Evolutionary conservation across 768 basidiomycete genomes (phyloP).

Genomic region (Boletus rufocinnamomeus): DNA sequence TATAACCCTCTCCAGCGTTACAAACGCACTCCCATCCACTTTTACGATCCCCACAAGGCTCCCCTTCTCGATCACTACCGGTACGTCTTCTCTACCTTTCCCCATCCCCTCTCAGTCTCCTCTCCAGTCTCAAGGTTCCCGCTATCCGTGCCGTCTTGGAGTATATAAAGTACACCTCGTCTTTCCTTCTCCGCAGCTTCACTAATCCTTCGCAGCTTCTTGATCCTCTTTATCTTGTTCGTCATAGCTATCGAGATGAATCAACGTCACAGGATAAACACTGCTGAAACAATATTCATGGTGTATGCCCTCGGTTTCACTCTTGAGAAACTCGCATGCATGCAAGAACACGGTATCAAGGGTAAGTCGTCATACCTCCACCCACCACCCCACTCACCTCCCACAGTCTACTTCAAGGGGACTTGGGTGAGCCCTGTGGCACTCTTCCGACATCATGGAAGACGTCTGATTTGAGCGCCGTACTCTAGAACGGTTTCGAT

Average conservation of each 20-base stretch:
- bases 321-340: constrained; percentile 89
- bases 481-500: constrained; percentile 84
- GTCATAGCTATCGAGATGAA: constrained; percentile 78
- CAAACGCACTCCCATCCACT: constrained; percentile 87
- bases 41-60: constrained; percentile 93
- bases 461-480: constrained; percentile 17
- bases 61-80: constrained; percentile 95
- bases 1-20: constrained; percentile 64
- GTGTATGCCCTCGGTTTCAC: constrained; percentile 78
- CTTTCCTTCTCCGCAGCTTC: background rate
- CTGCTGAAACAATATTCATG: constrained; percentile 75
- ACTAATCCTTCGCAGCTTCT: constrained; percentile 48
- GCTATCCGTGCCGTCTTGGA: constrained; percentile 89
- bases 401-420: constrained; percentile 76
- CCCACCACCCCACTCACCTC: constrained; percentile 7
- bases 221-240: constrained; percentile 78
- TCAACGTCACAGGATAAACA: constrained; percentile 60
- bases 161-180: constrained; percentile 67
- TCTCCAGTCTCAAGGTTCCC: constrained; percentile 81
- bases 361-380: constrained; percentile 43
- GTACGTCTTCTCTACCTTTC: constrained; percentile 40
- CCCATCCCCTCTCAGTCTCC: background rate
- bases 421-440: constrained; percentile 62
- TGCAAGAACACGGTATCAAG: constrained; percentile 94
- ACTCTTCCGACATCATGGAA: constrained; percentile 13